Evolutionary conservation across 2,329 filamentous ascomycete genomes (phyloP).

Genomic region (Stylonectria norvegica): DNA sequence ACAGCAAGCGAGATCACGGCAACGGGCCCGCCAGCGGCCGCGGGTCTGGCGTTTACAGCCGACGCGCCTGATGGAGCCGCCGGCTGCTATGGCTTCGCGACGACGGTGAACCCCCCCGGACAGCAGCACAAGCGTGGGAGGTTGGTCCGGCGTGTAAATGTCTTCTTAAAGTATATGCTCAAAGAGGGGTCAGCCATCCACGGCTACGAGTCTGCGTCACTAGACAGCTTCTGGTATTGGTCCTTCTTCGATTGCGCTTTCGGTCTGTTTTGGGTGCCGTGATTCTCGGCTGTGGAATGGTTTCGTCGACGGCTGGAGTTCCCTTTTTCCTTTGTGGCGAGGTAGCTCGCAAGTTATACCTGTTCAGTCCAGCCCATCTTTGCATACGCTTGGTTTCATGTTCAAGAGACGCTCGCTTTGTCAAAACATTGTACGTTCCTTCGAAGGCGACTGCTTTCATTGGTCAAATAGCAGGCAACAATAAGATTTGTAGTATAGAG

Average conservation of each 20-base stretch:
- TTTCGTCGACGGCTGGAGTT: no score
- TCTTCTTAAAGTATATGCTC: constrained; percentile 20
- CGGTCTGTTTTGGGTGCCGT: background rate
- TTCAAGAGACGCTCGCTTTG: background rate
- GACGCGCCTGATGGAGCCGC: constrained; percentile 8
- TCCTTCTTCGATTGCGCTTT: background rate
- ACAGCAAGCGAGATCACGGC: constrained; percentile 10
- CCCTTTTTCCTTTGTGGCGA: no score
- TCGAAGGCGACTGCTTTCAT: no score
- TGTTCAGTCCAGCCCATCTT: background rate
- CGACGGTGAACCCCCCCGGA: background rate
- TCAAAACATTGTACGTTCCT: background rate
- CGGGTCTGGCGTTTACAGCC: constrained; percentile 11
- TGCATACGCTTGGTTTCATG: constrained; percentile 1
- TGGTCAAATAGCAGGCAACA: no score
- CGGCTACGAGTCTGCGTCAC: constrained; percentile 16
- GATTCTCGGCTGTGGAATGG: background rate
- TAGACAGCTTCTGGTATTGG: constrained; percentile 5
- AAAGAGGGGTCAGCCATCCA: constrained; percentile 11
- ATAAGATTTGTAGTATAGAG: no score
- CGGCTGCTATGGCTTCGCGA: no score
- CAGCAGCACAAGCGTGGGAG: no score
- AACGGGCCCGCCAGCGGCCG: constrained; percentile 14
- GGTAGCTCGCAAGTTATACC: background rate
- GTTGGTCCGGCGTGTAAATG: constrained; percentile 18